These are phyloP conservation scores for Paecilomyces sp. DNA, from an alignment of 2,329 filamentous ascomycete species.

Conservation along the genomic window DNA sequence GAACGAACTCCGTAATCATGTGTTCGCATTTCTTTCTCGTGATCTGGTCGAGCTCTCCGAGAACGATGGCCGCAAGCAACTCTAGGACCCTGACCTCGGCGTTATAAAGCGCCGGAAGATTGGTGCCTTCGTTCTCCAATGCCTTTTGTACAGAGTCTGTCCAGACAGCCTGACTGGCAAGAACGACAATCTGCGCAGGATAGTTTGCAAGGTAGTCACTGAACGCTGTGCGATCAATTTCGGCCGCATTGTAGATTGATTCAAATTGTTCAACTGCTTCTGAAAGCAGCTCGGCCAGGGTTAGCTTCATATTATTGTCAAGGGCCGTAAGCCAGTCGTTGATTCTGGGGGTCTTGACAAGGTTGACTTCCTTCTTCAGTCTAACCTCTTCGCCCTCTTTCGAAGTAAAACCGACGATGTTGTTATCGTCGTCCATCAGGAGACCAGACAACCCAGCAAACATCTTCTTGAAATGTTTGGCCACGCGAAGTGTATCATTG, in stretches of 20 bases:
- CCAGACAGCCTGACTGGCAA: slow-evolving; percentile 92
- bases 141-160: slow-evolving; percentile 77
- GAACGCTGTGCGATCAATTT: slow-evolving; percentile 64
- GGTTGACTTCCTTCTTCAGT: slow-evolving; percentile 83
- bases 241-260: slow-evolving; percentile 64
- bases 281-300: slow-evolving; percentile 79
- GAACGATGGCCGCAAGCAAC: slow-evolving; percentile 77
- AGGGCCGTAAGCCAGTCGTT: slow-evolving; percentile 97
- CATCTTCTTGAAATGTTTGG: slow-evolving; percentile 99
- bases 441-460: slow-evolving; percentile 92
- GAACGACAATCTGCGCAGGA: slow-evolving; percentile 89
- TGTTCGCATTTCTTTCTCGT: slow-evolving; percentile 96
- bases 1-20: slow-evolving; percentile 96
- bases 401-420: slow-evolving; percentile 87
- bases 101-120: slow-evolving; percentile 65
- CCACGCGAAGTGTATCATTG: slow-evolving; percentile 90
- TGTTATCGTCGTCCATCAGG: slow-evolving; percentile 80
- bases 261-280: slow-evolving; percentile 81
- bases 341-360: slow-evolving; percentile 90
- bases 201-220: slow-evolving; percentile 75
- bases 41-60: slow-evolving; percentile 80
- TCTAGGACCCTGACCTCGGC: slow-evolving; percentile 79
- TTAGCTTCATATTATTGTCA: slow-evolving; percentile 88
- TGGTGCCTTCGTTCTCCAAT: slow-evolving; percentile 63
- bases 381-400: slow-evolving; percentile 88